Percentiles rank a stretch among this genome's conserved stretches.
phyloP scores from a whole-genome alignment of 352 stramenopile genomes.

The Globisporangium middletonii region DNA sequence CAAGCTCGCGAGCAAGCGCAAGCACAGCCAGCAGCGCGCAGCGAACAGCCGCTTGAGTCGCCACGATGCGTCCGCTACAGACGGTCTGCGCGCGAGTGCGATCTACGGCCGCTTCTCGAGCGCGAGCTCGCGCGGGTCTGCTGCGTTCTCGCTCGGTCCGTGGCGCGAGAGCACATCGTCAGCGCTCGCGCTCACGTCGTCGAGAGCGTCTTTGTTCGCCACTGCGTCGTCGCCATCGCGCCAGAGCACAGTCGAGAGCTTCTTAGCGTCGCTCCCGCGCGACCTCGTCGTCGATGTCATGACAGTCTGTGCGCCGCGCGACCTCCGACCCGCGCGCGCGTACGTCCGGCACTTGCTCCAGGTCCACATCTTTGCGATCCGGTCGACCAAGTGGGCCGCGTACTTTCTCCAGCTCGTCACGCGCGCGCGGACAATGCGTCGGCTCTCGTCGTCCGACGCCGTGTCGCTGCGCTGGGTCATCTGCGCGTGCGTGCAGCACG shows the following conservation, averaged over 20 bases:
- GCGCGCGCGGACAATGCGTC: slow-evolving; percentile 23
- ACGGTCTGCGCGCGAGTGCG: slow-evolving; percentile 9
- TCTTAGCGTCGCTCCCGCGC: slow-evolving; percentile 24
- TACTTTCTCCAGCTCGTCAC: slow-evolving; percentile 67
- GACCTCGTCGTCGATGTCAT: slow-evolving; percentile 44
- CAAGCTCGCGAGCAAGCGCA: slow-evolving; percentile 4
- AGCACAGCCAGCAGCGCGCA: no score
- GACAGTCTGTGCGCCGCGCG: slow-evolving; percentile 31
- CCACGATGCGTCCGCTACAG: not conserved
- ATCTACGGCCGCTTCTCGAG: slow-evolving; percentile 7
- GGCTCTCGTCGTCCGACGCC: slow-evolving; percentile 26
- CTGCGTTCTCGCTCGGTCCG: slow-evolving; percentile 11
- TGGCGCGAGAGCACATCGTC: slow-evolving; percentile 4
- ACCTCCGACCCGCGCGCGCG: slow-evolving; percentile 15
- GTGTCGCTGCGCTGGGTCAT: slow-evolving; percentile 64
- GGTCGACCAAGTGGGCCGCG: slow-evolving; percentile 71
- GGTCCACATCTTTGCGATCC: slow-evolving; percentile 66
- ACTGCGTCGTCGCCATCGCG: slow-evolving; percentile 9
- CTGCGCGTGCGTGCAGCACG: slow-evolving; percentile 44
- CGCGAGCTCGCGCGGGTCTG: not conserved
- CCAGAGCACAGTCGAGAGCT: slow-evolving; percentile 30
- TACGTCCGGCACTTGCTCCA: slow-evolving; percentile 36
- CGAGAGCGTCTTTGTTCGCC: not conserved
- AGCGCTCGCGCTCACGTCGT: not conserved
- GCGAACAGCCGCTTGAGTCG: no score